Evolutionary conservation across 2,329 filamentous ascomycete genomes (phyloP), one percentile per base, ranked within the genome.

Genomic region (Claviceps cyperi): DNA sequence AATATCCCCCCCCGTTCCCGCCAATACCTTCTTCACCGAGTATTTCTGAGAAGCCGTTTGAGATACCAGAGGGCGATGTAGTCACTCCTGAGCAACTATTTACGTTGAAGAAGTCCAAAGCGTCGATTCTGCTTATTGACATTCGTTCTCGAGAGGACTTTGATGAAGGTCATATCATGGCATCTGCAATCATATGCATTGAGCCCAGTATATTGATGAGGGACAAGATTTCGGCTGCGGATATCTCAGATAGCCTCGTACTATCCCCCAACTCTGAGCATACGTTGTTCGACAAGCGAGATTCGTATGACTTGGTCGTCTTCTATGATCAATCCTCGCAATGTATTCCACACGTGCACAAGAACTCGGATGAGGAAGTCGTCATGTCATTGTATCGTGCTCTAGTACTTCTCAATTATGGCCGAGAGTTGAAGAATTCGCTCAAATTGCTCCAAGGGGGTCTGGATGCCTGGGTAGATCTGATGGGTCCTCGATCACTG

Each of bases 91-190:
- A 84, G 51, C 80, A 84, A 49, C 73, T 98, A 1, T 76, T 83
- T 53, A 76, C 82, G 45, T 84, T 84, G 50, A 78, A 94, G 60
- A 73, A 75, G 50, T 67, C 60, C 56, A 75, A 61, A 50, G 56
- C 59, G 53, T 88, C 68, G 67, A 74, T 96, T 22, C 69, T 98
- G 13, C 64, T 97, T 22, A 88, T 98, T 55, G 92, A 98, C 64
- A 80, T 96, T 41, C 82, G 92, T 39, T 72, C 78, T 50, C 81
- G 92, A 24, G 79, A 85, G 49, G 78, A 85, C 8, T 98, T 86
- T 61, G 88, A 97, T 57, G 76, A 83, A 46, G 92, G 92, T 0
- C 92, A 98, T 62, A 89, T 98, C 55, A 84, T 85, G 70, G 81
- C 85, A 5, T 82, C 82, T 50, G 83, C 80, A 5, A 86, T 89